Evolutionary conservation across 805 yeast species (phyloP), one percentile per base, ranked within the genome.

Genomic region (Starmerella sirachaensis): DNA sequence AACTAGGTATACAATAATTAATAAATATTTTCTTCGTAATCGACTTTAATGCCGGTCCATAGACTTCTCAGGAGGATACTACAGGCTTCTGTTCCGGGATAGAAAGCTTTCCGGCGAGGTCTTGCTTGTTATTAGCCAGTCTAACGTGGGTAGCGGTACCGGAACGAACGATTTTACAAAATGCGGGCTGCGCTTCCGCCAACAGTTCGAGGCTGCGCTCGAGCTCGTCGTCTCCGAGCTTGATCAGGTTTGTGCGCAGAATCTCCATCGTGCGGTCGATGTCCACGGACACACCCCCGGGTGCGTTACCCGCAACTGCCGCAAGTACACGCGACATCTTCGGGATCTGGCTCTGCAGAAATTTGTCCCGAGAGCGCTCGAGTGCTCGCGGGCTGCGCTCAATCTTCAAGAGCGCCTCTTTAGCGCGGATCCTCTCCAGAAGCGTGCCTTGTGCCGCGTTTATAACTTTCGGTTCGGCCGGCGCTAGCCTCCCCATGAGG

Each of bases 381-480:
- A 41, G 16, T 8, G 35, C 38, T 11, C 32, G 37, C 9, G 43
- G 42, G 13, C 28, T 29, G 8, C 35, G 29, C 11, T 28, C 26
- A 7, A 19, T 33, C 18, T 35, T 30, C 2, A 45, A 31, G 2
- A 37, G 44, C 2, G 51, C 51, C 35, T 58, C 57, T 35, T 55
- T 51, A 22, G 57, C 57, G 7, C 51, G 46, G 22, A 58, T 50
- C 11, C 61, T 47, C 18, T 57, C 59, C 24, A 55, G 37, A 4
- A 57, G 39, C 9, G 28, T 23, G 17, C 22, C 12, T 4, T 17
- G 29, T 1, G 51, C 20, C 8, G 49, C 49, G 19, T 33, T 24
- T 6, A 18, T n/a, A 10, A 21, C 29, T 13, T 14, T 21, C 18
- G 18, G 28, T 13, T 14, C 10, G 6, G 14, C 18, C n/a, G 27